Conservation (phyloP, 352 stramenopile species). For the Pythium pectinolyticum region DNA sequence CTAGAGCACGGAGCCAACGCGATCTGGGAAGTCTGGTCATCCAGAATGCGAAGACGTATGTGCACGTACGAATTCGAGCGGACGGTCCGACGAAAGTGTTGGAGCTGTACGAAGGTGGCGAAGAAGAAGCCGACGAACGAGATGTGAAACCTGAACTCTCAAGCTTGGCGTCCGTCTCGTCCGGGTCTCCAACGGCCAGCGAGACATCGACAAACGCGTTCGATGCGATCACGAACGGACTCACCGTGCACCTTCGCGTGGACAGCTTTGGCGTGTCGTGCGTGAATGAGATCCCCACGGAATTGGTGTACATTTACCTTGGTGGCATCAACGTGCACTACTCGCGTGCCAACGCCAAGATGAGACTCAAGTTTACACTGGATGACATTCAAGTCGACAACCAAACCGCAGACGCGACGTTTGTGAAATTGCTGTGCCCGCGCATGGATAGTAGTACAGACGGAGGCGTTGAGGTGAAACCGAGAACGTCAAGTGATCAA, state of each 20-base stretch:
- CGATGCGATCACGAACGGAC: slow-evolving; percentile 61
- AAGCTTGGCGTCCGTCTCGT: slow-evolving; percentile 58
- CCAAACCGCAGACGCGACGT: slow-evolving; percentile 81
- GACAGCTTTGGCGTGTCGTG: slow-evolving; percentile 85
- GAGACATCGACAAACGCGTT: slow-evolving; percentile 77
- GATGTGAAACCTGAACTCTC: slow-evolving; percentile 80
- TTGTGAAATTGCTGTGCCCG: slow-evolving; percentile 80
- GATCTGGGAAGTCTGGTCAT: slow-evolving; percentile 44
- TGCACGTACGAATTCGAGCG: slow-evolving; percentile 80
- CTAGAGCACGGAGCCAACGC: slow-evolving; percentile 26
- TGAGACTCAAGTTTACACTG: slow-evolving; percentile 82
- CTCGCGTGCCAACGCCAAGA: slow-evolving; percentile 76
- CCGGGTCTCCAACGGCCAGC: slow-evolving; percentile 65
- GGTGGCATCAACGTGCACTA: slow-evolving; percentile 80
- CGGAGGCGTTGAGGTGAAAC: slow-evolving; percentile 39
- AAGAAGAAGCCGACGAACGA: slow-evolving; percentile 85
- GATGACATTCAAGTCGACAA: slow-evolving; percentile 89
- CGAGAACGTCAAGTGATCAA: slow-evolving; percentile 31
- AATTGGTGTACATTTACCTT: slow-evolving; percentile 86
- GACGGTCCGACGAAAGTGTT: slow-evolving; percentile 90
- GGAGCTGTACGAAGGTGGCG: slow-evolving; percentile 87
- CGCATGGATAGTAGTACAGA: slow-evolving; percentile 56
- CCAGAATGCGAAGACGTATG: slow-evolving; percentile 84
- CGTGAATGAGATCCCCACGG: slow-evolving; percentile 84
- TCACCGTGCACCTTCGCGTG: slow-evolving; percentile 69